Evolutionary conservation across 768 basidiomycete species (phyloP), one percentile per base, ranked within the genome.

Genomic region (Neoboletus magnificus): DNA sequence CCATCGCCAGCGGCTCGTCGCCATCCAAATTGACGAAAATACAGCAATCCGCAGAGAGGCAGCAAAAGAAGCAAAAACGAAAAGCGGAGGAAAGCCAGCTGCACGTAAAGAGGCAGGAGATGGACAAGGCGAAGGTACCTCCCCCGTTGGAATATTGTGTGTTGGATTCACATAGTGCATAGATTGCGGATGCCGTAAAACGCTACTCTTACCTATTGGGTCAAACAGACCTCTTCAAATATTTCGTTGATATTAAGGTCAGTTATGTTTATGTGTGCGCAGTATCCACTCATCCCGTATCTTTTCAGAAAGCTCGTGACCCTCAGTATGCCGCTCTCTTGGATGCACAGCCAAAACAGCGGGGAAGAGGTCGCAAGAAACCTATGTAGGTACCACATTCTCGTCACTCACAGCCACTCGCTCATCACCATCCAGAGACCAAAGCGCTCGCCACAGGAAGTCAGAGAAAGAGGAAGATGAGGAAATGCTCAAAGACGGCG

Each of bases 401-500:
- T 22, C 30, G 20, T 48, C 29, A 4, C 2, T 13, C 22, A 33
- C 16, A 15, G 12, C 43, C 52, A 33, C n/a, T 23, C 48, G n/a
- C 56, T 62, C 43, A 63, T 35, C 13, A 11, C 35, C 15, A 45
- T 54, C 15, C 61, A 93, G 89, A 50, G 92, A 91, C 59, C 82
- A 85, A 47, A 85, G 70, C 47, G 81, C 87, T 27, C 87, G 95
- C 11, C 93, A 94, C 66, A 84, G 96, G 51, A 97, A 94, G 71
- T 94, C 92, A 0, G 97, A 99, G 72, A 97, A 97, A 73, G 97
- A 99, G 66, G 97, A 98, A 70, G 97, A 98, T 52, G 94, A 96
- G 59, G 96, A 99, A 73, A 65, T 99, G 65, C 72, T 98, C 40
- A 91, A 93, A 66, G 91, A 91, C 45, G 89, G 87, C 8, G 91